These are phyloP conservation scores for Blastobotrys serpentis DNA, from an alignment of 1,139 yeast species.

Conservation along the genomic window DNA sequence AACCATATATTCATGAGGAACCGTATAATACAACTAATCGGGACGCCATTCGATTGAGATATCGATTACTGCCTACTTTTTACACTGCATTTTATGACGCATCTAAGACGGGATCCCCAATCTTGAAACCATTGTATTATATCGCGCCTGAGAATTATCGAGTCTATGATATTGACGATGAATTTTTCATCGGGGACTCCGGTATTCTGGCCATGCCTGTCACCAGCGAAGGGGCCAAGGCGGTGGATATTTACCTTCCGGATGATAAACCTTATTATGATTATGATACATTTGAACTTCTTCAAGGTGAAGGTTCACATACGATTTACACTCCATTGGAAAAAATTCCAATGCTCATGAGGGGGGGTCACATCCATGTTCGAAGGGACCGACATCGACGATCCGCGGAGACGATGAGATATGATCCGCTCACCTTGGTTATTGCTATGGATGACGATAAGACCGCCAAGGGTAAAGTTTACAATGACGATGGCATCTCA, in stretches of 20 bases:
- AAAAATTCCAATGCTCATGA: constrained; percentile 68
- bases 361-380: constrained; percentile 74
- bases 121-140: constrained; percentile 74
- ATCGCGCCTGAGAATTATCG: constrained; percentile 53
- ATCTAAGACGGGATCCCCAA: constrained; percentile 61
- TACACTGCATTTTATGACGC: constrained; percentile 80
- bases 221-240: constrained; percentile 51
- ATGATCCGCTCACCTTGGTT: constrained; percentile 81
- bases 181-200: constrained; percentile 72
- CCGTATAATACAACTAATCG: constrained; percentile 68
- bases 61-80: constrained; percentile 69
- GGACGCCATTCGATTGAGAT: constrained; percentile 70
- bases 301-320: constrained; percentile 42
- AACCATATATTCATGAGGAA: constrained; percentile 84
- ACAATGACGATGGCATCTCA: constrained; percentile 85
- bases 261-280: constrained; percentile 51
- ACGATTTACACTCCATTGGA: constrained; percentile 52
- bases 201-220: constrained; percentile 85
- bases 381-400: constrained; percentile 76
- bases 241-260: constrained; percentile 59
- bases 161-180: constrained; percentile 68
- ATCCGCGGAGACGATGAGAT: constrained; percentile 68
- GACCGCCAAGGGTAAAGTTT: constrained; percentile 56
- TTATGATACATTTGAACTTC: constrained; percentile 55
- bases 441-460: constrained; percentile 57